A percentile compares a stretch with the other conserved stretches of the same genome.
Evolutionary conservation across 2,329 filamentous ascomycete species (phyloP).

Genomic region (Sordariomycetes sp.): DNA sequence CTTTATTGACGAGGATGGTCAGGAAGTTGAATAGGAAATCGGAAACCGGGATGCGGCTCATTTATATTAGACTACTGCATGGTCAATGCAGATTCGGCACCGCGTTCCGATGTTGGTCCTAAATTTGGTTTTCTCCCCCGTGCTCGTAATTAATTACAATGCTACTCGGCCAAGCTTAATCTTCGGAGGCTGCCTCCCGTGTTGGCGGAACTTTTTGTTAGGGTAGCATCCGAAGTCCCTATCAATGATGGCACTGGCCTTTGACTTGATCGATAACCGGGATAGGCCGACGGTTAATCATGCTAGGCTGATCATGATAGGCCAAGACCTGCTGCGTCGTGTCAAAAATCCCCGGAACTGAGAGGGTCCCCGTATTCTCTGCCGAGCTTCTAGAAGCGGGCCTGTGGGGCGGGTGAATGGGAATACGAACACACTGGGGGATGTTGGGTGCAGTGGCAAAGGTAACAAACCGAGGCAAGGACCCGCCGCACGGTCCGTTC

Average conservation of each 20-base stretch:
- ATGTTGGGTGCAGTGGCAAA: background rate
- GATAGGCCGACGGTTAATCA: background rate
- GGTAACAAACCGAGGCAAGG: background rate
- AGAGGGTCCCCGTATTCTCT: background rate
- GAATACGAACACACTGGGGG: background rate
- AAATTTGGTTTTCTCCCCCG: background rate
- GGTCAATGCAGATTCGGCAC: background rate
- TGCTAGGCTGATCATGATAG: background rate
- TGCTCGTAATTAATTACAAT: background rate
- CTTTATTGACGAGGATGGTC: background rate
- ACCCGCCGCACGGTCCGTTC: background rate
- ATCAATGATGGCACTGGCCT: background rate
- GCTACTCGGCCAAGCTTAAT: background rate
- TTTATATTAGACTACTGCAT: background rate
- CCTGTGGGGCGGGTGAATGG: background rate
- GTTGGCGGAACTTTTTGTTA: background rate
- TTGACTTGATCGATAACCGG: background rate
- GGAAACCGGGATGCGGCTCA: background rate
- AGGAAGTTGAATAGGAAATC: background rate
- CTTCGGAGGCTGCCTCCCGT: background rate
- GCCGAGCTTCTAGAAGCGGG: background rate
- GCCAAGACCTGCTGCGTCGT: background rate
- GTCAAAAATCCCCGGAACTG: background rate
- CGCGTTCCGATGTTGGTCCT: background rate
- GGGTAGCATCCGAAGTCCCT: background rate